These are phyloP conservation scores for Oryza glaberrima DNA, from an alignment of 176 grass and related monocot species.

Conservation along the genomic window DNA sequence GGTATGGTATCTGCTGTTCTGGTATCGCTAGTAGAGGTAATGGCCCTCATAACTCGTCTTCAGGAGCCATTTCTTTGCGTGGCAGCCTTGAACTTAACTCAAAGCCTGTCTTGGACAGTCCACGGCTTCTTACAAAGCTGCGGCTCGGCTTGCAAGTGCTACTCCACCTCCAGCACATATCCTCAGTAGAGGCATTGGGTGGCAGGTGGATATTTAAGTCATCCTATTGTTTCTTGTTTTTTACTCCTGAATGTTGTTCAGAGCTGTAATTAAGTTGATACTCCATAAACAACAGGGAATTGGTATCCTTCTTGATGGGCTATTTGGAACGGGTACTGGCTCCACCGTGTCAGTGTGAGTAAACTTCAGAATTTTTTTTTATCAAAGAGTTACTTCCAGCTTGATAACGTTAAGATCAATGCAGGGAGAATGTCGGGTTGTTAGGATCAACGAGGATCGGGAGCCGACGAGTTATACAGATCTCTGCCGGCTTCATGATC, in stretches of 20 bases:
- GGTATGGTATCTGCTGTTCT: constrained; percentile 97
- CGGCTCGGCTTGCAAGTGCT: constrained; percentile 85
- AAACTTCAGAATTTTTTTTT: not conserved
- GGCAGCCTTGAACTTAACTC: constrained; percentile 20
- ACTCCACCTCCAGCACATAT: constrained; percentile 93
- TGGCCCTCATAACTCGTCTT: constrained; percentile 12
- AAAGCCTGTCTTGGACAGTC: constrained; percentile 54
- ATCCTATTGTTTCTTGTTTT: constrained; percentile 18
- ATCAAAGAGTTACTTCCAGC: not conserved
- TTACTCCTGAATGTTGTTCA: constrained; percentile 4
- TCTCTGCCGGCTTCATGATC: constrained; percentile 97
- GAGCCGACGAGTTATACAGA: constrained; percentile 90
- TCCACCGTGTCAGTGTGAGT: constrained; percentile 96
- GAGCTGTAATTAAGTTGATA: constrained; percentile 27
- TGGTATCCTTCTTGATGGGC: constrained; percentile 74
- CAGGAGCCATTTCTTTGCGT: constrained; percentile 1
- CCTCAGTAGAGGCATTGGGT: constrained; percentile 95
- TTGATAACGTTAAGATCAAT: constrained; percentile 9
- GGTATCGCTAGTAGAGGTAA: constrained; percentile 92
- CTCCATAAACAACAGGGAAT: constrained; percentile 67
- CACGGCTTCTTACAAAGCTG: constrained; percentile 87
- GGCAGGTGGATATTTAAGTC: constrained; percentile 62
- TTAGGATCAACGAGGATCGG: constrained; percentile 89
- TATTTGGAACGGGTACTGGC: constrained; percentile 85
- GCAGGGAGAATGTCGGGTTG: constrained; percentile 94